These are phyloP conservation scores for Mallotus repandus DNA, from an alignment of 441 rosid species.

Conservation along the genomic window DNA sequence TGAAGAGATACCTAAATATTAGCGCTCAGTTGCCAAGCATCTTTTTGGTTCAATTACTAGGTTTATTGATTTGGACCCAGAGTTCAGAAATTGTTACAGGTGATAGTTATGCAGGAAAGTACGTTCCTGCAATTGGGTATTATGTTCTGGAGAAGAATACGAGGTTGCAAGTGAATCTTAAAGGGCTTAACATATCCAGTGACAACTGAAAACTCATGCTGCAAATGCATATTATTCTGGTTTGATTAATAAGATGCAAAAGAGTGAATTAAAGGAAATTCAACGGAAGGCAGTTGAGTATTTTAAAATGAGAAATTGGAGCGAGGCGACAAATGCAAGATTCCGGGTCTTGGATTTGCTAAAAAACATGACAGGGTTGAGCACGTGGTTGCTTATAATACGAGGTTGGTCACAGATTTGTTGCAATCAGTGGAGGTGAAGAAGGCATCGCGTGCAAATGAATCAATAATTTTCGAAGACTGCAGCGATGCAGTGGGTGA, in stretches of 20 bases:
- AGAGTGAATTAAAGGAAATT: slow-evolving; percentile 46
- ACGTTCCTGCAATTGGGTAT: slow-evolving; percentile 74
- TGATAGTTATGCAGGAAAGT: slow-evolving; percentile 91
- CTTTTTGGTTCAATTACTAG: slow-evolving; percentile 53
- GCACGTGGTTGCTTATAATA: too few species aligned
- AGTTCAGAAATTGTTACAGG: slow-evolving; percentile 63
- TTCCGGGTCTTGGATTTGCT: slow-evolving; percentile 31
- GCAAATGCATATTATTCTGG: slow-evolving; percentile 61
- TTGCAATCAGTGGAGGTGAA: slow-evolving; percentile 44
- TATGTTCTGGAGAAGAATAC: slow-evolving; percentile 50
- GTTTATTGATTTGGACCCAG: too few species aligned
- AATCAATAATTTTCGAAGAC: slow-evolving; percentile 44
- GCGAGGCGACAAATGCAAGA: slow-evolving; percentile 64
- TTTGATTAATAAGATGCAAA: slow-evolving; percentile 69
- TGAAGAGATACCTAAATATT: slow-evolving; percentile 63
- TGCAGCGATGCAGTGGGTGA: slow-evolving; percentile 51
- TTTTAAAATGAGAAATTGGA: slow-evolving; percentile 47
- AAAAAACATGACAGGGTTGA: slow-evolving; percentile 64
- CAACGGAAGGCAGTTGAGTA: slow-evolving; percentile 47
- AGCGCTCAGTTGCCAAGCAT: slow-evolving; percentile 56
- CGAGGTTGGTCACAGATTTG: slow-evolving; percentile 38
- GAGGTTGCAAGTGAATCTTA: slow-evolving; percentile 45
- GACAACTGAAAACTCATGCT: slow-evolving; percentile 58
- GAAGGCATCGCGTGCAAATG: slow-evolving; percentile 45
- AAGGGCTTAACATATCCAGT: slow-evolving; percentile 79